Evolutionary conservation across 805 yeast genomes (phyloP).

Genomic region (Hanseniaspora lindneri): DNA sequence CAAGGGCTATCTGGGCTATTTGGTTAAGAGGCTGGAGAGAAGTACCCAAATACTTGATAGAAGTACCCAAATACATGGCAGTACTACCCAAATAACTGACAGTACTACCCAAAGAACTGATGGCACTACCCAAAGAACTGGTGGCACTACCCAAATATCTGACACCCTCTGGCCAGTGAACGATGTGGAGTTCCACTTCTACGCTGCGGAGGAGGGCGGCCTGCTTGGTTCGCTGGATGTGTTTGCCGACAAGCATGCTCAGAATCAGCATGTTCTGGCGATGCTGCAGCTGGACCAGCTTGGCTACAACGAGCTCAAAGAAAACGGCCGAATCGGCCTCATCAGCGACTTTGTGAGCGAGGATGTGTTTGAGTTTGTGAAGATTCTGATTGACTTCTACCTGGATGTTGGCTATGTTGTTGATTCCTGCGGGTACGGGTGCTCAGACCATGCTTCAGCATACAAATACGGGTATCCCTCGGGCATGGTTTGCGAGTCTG

Average conservation of each 20-base stretch:
- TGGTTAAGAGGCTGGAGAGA: too few relatives aligned
- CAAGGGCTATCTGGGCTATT: constrained; percentile 40
- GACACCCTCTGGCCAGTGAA: constrained; percentile 56
- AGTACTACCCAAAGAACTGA: too few relatives aligned
- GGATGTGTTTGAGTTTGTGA: constrained; percentile 47
- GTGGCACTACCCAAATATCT: too few relatives aligned
- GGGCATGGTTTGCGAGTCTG: constrained; percentile 70
- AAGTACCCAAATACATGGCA: too few relatives aligned
- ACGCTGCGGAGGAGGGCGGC: constrained; percentile 92
- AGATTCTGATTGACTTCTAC: constrained; percentile 49
- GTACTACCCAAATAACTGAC: too few relatives aligned
- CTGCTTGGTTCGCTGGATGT: constrained; percentile 75
- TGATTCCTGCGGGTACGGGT: constrained; percentile 79
- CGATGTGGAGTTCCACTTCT: constrained; percentile 85
- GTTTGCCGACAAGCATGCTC: constrained; percentile 31
- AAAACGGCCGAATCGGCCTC: constrained; percentile 62
- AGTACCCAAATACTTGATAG: too few relatives aligned
- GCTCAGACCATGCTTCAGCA: constrained; percentile 89
- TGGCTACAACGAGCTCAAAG: constrained; percentile 50
- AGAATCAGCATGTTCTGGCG: constrained; percentile 45
- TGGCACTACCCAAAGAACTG: too few relatives aligned
- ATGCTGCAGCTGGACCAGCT: constrained; percentile 96
- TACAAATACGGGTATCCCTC: constrained; percentile 72
- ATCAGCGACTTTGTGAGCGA: constrained; percentile 56
- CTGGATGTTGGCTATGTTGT: constrained; percentile 59